Conservation (phyloP, 495 filamentous ascomycete genomes). For the Penicillium lagena region DNA sequence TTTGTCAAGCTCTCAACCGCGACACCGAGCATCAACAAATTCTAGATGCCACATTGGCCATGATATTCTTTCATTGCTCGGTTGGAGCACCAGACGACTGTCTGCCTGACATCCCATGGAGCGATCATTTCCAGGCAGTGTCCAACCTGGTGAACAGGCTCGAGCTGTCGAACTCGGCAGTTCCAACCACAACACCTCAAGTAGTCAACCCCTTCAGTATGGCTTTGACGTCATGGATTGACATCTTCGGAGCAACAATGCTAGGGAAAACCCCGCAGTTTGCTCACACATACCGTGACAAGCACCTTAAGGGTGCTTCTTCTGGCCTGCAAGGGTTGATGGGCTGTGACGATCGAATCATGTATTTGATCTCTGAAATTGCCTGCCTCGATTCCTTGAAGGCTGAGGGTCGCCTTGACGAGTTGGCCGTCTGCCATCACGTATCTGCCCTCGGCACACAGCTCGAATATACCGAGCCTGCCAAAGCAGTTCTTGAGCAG, state of each 20-base stretch:
- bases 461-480: slow-evolving; percentile 70
- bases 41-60: slow-evolving; percentile 86
- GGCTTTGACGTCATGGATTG: slow-evolving; percentile 92
- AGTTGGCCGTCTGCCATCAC: slow-evolving; percentile 77
- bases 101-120: slow-evolving; percentile 93
- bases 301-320: slow-evolving; percentile 67
- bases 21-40: slow-evolving; percentile 83
- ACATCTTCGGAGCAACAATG: slow-evolving; percentile 94
- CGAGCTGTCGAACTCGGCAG: slow-evolving; percentile 64
- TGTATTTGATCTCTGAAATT: slow-evolving; percentile 98
- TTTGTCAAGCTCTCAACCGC: slow-evolving; percentile 74
- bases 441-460: slow-evolving; percentile 75
- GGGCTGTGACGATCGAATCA: slow-evolving; percentile 95
- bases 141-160: slow-evolving; percentile 76
- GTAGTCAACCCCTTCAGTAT: slow-evolving; percentile 85
- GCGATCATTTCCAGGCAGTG: slow-evolving; percentile 91
- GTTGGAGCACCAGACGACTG: slow-evolving; percentile 80
- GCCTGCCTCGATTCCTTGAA: slow-evolving; percentile 90
- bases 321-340: slow-evolving; percentile 86
- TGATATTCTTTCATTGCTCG: slow-evolving; percentile 96
- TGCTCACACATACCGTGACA: slow-evolving; percentile 85
- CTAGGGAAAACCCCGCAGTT: slow-evolving; percentile 77
- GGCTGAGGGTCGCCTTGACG: slow-evolving; percentile 67
- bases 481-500: slow-evolving; percentile 47
- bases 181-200: slow-evolving; percentile 45